phyloP scores from a whole-genome alignment of 176 grass and related monocot species.

The Thinopyrum elongatum region DNA sequence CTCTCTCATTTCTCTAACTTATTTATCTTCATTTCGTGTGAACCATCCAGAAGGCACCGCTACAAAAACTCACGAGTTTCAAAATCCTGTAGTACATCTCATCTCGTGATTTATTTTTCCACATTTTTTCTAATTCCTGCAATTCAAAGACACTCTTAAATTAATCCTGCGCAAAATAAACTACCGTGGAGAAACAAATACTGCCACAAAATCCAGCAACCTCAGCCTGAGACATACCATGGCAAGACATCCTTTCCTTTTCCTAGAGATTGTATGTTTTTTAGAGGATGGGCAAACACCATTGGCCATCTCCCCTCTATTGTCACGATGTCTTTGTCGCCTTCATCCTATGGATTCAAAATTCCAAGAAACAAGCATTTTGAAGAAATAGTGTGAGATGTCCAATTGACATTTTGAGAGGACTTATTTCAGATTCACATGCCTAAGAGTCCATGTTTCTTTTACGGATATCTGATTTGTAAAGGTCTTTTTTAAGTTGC shows the following conservation, averaged over 20 bases:
- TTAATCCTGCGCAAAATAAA: not conserved
- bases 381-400: not conserved
- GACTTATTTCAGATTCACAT: not conserved
- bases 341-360: not conserved
- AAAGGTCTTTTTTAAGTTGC: too few species aligned
- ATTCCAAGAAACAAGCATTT: not conserved
- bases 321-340: not conserved
- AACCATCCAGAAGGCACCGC: not conserved
- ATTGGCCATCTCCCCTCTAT: not conserved
- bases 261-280: not conserved
- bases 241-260: not conserved
- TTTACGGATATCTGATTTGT: too few species aligned
- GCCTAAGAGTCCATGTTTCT: not conserved
- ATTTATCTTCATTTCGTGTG: not conserved
- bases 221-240: not conserved
- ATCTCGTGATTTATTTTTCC: not conserved
- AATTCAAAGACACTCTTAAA: not conserved
- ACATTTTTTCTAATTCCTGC: not conserved
- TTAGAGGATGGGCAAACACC: not conserved
- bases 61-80: not conserved
- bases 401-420: not conserved
- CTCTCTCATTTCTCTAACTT: not conserved
- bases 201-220: not conserved
- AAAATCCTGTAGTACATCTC: not conserved
- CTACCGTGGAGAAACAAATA: not conserved